These are phyloP conservation scores for Parietaria judaica DNA, from an alignment of 306 rosid species.

Conservation along the genomic window DNA sequence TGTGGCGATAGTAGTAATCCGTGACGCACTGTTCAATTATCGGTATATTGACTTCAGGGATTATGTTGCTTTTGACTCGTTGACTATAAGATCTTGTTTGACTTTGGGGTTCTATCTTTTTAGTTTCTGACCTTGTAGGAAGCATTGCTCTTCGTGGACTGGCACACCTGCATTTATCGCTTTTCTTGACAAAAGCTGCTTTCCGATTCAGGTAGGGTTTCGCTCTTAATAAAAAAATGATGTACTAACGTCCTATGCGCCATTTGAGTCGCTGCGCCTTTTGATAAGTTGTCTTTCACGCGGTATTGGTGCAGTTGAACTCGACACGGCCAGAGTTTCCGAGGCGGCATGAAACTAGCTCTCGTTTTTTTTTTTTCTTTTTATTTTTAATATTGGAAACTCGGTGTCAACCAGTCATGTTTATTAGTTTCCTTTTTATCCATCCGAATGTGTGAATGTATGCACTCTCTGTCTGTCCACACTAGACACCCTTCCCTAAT, in stretches of 20 bases:
- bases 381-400: neutral
- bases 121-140: conserved; percentile 17
- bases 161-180: conserved; percentile 3
- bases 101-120: conserved; percentile 16
- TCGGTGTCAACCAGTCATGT: neutral
- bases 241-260: neutral
- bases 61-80: conserved; percentile 1
- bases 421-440: no score
- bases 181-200: conserved; percentile 28
- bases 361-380: neutral
- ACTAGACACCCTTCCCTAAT: no score
- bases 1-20: conserved; percentile 18
- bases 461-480: no score
- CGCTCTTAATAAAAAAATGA: no score
- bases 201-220: conserved; percentile 14
- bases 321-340: conserved; percentile 7
- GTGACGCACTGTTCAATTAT: conserved; percentile 13
- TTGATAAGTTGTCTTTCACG: neutral
- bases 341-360: conserved; percentile 3
- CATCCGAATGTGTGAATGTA: no score
- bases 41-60: conserved; percentile 24
- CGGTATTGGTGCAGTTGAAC: conserved; percentile 13
- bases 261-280: conserved; percentile 5
- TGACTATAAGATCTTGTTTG: neutral
- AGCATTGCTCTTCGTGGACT: conserved; percentile 12